Conservation (phyloP, 352 stramenopile genomes). For the Phytopythium montanum region DNA sequence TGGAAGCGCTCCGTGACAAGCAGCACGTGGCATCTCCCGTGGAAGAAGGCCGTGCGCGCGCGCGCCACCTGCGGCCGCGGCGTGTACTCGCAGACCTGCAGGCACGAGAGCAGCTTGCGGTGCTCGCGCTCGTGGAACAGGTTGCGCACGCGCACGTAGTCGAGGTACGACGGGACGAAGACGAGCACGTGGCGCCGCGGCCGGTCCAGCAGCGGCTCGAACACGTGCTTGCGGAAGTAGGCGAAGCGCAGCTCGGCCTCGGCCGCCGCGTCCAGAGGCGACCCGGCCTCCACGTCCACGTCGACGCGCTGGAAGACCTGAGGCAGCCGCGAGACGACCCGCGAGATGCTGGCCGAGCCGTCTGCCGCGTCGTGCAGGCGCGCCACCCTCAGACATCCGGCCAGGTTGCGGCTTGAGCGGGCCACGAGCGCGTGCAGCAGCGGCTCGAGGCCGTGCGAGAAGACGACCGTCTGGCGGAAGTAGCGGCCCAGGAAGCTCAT, state of each 20-base stretch:
- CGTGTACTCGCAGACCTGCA: conserved; percentile 80
- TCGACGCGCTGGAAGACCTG: conserved; percentile 84
- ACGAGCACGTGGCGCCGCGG: conserved; percentile 72
- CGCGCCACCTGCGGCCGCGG: conserved; percentile 58
- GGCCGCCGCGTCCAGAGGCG: conserved; percentile 22
- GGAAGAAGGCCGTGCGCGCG: conserved; percentile 69
- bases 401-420: conserved; percentile 56
- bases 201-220: conserved; percentile 63
- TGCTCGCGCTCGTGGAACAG: conserved; percentile 73
- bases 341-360: conserved; percentile 50
- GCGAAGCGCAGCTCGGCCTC: conserved; percentile 68
- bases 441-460: conserved; percentile 56
- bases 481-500: conserved; percentile 61
- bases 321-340: conserved; percentile 65
- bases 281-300: conserved; percentile 12
- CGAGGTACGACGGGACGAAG: conserved; percentile 82
- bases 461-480: conserved; percentile 75
- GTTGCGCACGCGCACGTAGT: conserved; percentile 86
- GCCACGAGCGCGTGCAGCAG: conserved; percentile 53
- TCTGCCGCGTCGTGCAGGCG: conserved; percentile 47
- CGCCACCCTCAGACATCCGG: conserved; percentile 49
- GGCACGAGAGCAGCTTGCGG: conserved; percentile 63
- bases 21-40: conserved; percentile 73
- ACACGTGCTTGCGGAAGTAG: conserved; percentile 79
- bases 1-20: conserved; percentile 84